Conservation (phyloP, 2,329 filamentous ascomycete species). For the Byssochlamys sp. region DNA sequence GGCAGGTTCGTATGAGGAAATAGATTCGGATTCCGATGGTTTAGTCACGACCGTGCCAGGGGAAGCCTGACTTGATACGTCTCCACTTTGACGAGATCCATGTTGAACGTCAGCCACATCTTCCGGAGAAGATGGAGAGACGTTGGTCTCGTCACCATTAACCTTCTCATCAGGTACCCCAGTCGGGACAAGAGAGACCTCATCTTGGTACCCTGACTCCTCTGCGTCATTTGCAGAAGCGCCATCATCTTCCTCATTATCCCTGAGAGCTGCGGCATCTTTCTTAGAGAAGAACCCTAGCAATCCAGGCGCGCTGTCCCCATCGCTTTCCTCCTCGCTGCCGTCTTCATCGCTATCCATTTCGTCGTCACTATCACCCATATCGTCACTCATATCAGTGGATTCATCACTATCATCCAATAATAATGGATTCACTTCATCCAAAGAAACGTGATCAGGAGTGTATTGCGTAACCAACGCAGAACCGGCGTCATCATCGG, state of each 20-base stretch:
- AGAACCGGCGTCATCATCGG: conserved; percentile 13
- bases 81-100: conserved; percentile 19
- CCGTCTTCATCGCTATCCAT: conserved; percentile 45
- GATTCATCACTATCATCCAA: conserved; percentile 39
- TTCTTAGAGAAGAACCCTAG: conserved; percentile 41
- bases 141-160: conserved; percentile 11
- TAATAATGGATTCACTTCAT: conserved; percentile 37
- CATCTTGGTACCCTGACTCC: conserved; percentile 22
- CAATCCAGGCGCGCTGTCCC: conserved; percentile 30
- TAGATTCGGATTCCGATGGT: conserved; percentile 36
- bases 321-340: conserved; percentile 27
- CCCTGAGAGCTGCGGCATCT: conserved; percentile 18
- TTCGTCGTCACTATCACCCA: conserved; percentile 34
- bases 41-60: conserved; percentile 36
- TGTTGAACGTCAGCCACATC: conserved; percentile 11
- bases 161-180: conserved; percentile 24
- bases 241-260: conserved; percentile 22
- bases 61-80: conserved; percentile 33
- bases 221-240: conserved; percentile 25
- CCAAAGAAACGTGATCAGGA: conserved; percentile 19
- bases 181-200: conserved; percentile 27
- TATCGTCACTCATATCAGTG: conserved; percentile 41
- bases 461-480: conserved; percentile 18
- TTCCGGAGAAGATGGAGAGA: conserved; percentile 4
- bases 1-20: conserved; percentile 31